These are phyloP conservation scores for Angophora floribunda DNA, from an alignment of 345 rosid genomes.

Conservation along the genomic window DNA sequence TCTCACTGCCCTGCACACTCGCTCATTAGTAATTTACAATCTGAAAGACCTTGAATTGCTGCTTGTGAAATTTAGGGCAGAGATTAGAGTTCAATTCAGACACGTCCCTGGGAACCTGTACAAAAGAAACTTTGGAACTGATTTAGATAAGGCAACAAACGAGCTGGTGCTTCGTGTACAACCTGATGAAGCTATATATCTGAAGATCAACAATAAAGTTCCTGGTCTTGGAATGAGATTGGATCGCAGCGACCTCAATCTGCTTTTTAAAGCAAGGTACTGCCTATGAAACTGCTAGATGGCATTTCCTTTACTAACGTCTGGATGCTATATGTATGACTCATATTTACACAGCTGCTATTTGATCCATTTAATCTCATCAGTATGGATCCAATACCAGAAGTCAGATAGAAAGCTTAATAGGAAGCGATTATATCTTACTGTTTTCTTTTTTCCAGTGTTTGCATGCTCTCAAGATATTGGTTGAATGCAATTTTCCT, in stretches of 20 bases:
- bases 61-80: constrained; percentile 32
- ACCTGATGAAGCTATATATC: constrained; percentile 95
- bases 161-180: constrained; percentile 90
- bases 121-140: constrained; percentile 60
- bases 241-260: constrained; percentile 79
- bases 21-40: neutral
- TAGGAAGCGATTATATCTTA: neutral
- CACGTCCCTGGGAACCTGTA: constrained; percentile 89
- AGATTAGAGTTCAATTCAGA: constrained; percentile 88
- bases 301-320: neutral
- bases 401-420: neutral
- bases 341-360: neutral
- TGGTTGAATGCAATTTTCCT: neutral
- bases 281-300: neutral
- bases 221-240: constrained; percentile 96
- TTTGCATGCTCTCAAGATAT: neutral
- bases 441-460: neutral
- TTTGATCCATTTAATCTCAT: neutral
- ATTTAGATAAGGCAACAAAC: constrained; percentile 70
- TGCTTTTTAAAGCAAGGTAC: constrained; percentile 64
- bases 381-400: neutral
- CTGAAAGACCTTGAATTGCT: neutral
- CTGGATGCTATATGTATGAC: neutral
- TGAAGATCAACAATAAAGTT: constrained; percentile 91
- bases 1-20: neutral